Conservation (phyloP, 805 yeast genomes). For the Candida ortonii region DNA sequence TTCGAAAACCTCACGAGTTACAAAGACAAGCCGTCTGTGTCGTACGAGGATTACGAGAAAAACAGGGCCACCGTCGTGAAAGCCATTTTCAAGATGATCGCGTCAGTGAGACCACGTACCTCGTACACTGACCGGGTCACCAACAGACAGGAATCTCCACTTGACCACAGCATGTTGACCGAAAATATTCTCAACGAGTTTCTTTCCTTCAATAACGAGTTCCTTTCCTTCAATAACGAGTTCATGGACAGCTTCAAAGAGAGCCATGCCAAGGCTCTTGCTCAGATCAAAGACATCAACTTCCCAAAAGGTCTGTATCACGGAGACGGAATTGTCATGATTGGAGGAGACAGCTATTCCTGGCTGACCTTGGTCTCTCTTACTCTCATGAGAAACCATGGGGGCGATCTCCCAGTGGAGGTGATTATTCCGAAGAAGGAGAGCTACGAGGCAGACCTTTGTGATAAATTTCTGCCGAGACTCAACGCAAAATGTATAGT, state of each 20-base stretch:
- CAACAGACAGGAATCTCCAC: slow-evolving; percentile 13
- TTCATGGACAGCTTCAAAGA: slow-evolving; percentile 42
- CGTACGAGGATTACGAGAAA: slow-evolving; percentile 11
- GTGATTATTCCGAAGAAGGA: slow-evolving; percentile 38
- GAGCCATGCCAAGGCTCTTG: slow-evolving; percentile 44
- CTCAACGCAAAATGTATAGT: slow-evolving; percentile 41
- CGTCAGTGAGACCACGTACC: slow-evolving; percentile 16
- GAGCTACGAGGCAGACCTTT: slow-evolving; percentile 39
- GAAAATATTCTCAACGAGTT: slow-evolving; percentile 19
- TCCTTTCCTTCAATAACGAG: slow-evolving; percentile 39
- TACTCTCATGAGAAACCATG: slow-evolving; percentile 45
- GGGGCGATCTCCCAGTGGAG: slow-evolving; percentile 44
- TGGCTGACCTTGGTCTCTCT: slow-evolving; percentile 50
- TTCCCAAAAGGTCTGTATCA: slow-evolving; percentile 37
- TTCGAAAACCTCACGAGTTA: slow-evolving; percentile 1
- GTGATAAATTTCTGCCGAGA: slow-evolving; percentile 38
- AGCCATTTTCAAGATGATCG: slow-evolving; percentile 22
- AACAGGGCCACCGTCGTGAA: slow-evolving; percentile 19
- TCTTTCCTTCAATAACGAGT: slow-evolving; percentile 39
- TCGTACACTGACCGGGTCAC: slow-evolving; percentile 12
- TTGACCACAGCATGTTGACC: slow-evolving; percentile 11
- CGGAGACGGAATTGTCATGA: slow-evolving; percentile 57
- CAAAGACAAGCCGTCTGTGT: slow-evolving; percentile 3
- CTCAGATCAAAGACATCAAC: slow-evolving; percentile 36
- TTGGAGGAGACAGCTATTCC: slow-evolving; percentile 56